Percentiles rank a stretch among this genome's conserved stretches.
These are phyloP conservation scores for Euphrasia confusa DNA, from an alignment of 257 asterid species.

Conservation along the genomic window DNA sequence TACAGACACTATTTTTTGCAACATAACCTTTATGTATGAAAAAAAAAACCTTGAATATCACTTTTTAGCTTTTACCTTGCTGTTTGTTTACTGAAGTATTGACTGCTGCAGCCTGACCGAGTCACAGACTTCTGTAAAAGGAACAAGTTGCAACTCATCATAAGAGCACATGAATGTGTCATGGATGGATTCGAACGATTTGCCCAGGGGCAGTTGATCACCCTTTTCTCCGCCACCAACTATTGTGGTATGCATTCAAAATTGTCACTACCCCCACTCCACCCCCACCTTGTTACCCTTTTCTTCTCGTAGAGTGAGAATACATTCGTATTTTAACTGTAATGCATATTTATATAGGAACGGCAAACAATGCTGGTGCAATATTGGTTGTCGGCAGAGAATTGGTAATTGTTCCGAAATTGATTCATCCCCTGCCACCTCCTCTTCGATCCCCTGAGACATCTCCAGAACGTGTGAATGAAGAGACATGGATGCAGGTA, in stretches of 20 bases:
- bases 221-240: constrained; percentile 98
- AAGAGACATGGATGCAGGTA: constrained; percentile 99
- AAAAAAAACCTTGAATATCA: too few species aligned
- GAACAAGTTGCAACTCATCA: constrained; percentile 84
- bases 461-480: constrained; percentile 79
- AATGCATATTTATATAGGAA: constrained; percentile 45
- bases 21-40: too few species aligned
- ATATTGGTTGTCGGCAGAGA: constrained; percentile 95
- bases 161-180: constrained; percentile 98
- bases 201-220: constrained; percentile 97
- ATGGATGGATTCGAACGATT: constrained; percentile 99
- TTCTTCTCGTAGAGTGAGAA: constrained; percentile 11
- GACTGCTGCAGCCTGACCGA: constrained; percentile 94
- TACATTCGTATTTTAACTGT: constrained; percentile 20
- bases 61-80: not conserved
- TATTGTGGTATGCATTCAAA: constrained; percentile 73
- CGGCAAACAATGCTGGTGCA: constrained; percentile 98
- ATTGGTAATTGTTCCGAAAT: constrained; percentile 80
- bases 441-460: constrained; percentile 92
- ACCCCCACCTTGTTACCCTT: constrained; percentile 8
- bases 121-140: constrained; percentile 93
- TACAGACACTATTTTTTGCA: too few species aligned
- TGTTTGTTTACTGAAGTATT: constrained; percentile 11
- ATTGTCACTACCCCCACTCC: not conserved
- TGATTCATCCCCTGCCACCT: constrained; percentile 98